These are phyloP conservation scores for Talinum fruticosum DNA, from an alignment of 148 eudicot genomes.

Conservation along the genomic window DNA sequence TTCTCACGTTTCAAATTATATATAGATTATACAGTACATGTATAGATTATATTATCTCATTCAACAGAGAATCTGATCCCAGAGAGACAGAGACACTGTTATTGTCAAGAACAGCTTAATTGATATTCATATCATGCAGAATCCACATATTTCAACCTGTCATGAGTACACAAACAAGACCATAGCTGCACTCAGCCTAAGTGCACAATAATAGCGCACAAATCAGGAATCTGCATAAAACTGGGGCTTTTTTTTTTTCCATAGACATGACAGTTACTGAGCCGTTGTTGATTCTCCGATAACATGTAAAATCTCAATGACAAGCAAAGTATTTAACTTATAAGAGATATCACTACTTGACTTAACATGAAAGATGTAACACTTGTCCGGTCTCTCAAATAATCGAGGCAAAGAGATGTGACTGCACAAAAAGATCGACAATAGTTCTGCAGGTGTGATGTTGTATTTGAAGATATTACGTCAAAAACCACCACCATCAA, in stretches of 20 bases:
- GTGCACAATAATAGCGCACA: not conserved
- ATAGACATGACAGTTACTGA: too few relatives aligned
- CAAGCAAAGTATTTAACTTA: not conserved
- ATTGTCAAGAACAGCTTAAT: not conserved
- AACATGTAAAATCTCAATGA: not conserved
- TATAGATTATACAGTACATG: too few relatives aligned
- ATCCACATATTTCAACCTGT: not conserved
- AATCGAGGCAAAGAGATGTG: not conserved
- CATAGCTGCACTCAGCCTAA: not conserved
- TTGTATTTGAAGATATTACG: conserved; percentile 23
- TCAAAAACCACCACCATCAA: conserved; percentile 20
- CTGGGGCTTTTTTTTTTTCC: too few relatives aligned
- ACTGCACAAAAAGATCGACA: conserved; percentile 5
- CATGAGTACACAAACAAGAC: not conserved
- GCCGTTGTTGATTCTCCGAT: too few relatives aligned
- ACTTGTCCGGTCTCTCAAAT: not conserved
- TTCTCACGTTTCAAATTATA: not conserved
- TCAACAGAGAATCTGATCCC: conserved; percentile 1
- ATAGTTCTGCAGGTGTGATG: conserved; percentile 16
- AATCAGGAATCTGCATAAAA: too few relatives aligned
- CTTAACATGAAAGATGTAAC: not conserved
- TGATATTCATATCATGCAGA: not conserved
- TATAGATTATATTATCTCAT: too few relatives aligned
- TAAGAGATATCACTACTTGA: too few relatives aligned
- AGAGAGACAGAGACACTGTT: not conserved